Evolutionary conservation across 805 yeast species (phyloP), one percentile per base, ranked within the genome.

Genomic region (Sporopachydermia quercuum): DNA sequence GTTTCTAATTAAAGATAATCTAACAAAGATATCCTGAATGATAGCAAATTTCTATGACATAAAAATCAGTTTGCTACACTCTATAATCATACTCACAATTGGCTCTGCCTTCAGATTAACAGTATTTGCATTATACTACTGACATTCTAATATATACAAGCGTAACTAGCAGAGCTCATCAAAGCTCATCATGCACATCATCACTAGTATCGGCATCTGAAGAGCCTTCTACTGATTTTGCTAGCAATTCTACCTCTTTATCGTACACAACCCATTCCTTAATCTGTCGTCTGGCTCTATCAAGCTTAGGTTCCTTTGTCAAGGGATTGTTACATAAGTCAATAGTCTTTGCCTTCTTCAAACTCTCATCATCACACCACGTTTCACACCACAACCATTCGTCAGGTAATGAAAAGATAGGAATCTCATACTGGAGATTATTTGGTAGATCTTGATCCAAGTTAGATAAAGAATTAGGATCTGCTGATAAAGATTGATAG

Each of bases 381-480:
- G 94, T 84, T 52, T 84, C 94, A 58, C 94, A 85, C 94, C 94
- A 85, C 33, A 83, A 61, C 93, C 94, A 84, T 36, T 82, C 87
- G 47, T 78, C 78, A 3, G 85, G 82, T 36, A 84, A 61, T 5
- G 91, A 77, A 50, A 63, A 70, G 15, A 85, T 85, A 38, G 77
- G 78, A 19, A 89, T 56, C 18, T 58, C 55, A 16, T 63, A 49
- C 56, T 91, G 97, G 48, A 87, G 48, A 52, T 83, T 82, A 57
- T 89, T 91, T n/a, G 96, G 86, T 44, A 89, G 66, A 54, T 91
- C 97, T 54, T 89, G 96, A 53, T 86, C 97, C 43, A 87, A 66
- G 50, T 84, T 85, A 6, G 84, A 69, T 42, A 91, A 62, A 0
- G 96, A 86, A 16, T 60, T 65, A 1, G 91, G 80, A 54, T 86